Conservation (phyloP, 176 grass and related monocot species). For the Avena sativa region DNA sequence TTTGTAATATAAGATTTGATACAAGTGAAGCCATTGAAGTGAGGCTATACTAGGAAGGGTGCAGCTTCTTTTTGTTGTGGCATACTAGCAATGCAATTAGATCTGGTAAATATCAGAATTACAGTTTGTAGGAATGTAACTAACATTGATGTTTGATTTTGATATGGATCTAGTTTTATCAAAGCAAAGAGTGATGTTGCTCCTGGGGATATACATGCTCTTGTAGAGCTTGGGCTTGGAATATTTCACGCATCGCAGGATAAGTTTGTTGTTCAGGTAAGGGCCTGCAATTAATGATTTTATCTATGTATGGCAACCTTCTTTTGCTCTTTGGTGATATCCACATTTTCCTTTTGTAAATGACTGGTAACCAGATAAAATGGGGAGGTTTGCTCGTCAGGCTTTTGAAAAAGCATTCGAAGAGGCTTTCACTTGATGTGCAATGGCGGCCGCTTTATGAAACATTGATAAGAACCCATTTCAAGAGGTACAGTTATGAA, state of each 20-base stretch:
- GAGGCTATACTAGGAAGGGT: background rate
- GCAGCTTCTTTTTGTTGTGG: slow-evolving; percentile 1
- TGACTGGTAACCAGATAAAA: slow-evolving; percentile 72
- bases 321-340: slow-evolving; percentile 33
- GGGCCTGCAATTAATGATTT: background rate
- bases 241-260: slow-evolving; percentile 85
- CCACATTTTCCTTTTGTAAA: slow-evolving; percentile 41
- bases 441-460: slow-evolving; percentile 94
- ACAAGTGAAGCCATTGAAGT: background rate
- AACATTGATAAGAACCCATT: slow-evolving; percentile 86
- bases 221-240: slow-evolving; percentile 80
- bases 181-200: slow-evolving; percentile 94
- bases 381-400: slow-evolving; percentile 80
- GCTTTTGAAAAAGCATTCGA: slow-evolving; percentile 81
- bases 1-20: background rate
- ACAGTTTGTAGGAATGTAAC: background rate
- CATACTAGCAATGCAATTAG: slow-evolving; percentile 16
- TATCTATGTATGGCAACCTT: slow-evolving; percentile 28
- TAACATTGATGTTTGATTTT: slow-evolving; percentile 35
- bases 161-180: slow-evolving; percentile 66
- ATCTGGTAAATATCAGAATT: slow-evolving; percentile 25
- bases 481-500: slow-evolving; percentile 72
- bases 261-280: slow-evolving; percentile 96
- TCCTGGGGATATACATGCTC: slow-evolving; percentile 67
- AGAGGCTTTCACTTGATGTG: slow-evolving; percentile 71